Evolutionary conservation across 2,329 filamentous ascomycete genomes (phyloP).

Genomic region (Pseudogymnoascus sp.): DNA sequence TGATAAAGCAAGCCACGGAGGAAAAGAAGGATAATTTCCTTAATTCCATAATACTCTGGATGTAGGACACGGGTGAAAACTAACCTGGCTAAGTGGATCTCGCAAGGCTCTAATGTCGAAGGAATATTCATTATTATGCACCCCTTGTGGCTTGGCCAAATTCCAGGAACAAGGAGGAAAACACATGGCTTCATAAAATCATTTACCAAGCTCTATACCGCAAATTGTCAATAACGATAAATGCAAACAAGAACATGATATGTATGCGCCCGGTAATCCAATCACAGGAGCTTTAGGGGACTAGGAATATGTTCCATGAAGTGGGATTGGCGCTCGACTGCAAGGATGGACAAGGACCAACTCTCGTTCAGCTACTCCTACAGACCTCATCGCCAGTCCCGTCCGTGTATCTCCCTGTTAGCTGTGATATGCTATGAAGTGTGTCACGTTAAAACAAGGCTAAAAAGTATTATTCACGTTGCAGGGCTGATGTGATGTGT

Average conservation of each 20-base stretch:
- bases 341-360: too few relatives aligned
- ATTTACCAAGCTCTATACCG: too few relatives aligned
- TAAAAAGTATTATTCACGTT: not conserved
- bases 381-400: too few relatives aligned
- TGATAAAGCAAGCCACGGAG: not conserved
- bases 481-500: not conserved
- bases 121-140: not conserved
- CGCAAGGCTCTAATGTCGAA: not conserved
- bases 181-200: not conserved
- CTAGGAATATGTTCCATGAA: too few relatives aligned
- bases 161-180: not conserved
- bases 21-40: not conserved
- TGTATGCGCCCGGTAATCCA: not conserved
- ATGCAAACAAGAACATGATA: not conserved
- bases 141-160: not conserved
- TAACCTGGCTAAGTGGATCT: too few relatives aligned
- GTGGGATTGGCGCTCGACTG: too few relatives aligned
- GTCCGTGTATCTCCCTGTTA: too few relatives aligned
- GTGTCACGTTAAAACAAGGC: not conserved
- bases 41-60: not conserved
- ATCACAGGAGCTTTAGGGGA: too few relatives aligned
- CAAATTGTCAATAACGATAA: not conserved
- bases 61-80: not conserved
- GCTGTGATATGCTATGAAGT: too few relatives aligned
- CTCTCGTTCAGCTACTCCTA: too few relatives aligned